These are phyloP conservation scores for Rhizopogon sp. DNA, from an alignment of 768 basidiomycete species.

Conservation along the genomic window DNA sequence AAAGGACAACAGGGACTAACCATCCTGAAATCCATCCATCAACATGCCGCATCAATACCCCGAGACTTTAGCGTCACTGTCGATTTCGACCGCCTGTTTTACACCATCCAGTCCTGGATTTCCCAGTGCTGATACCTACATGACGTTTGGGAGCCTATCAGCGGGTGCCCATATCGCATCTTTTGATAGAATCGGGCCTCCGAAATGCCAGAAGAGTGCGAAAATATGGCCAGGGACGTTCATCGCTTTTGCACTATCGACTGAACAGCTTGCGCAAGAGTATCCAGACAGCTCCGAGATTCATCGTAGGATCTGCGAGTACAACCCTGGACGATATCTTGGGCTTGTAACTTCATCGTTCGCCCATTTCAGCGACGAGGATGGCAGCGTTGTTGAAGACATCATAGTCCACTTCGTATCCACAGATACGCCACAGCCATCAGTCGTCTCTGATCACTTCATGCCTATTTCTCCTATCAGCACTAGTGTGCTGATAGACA, in stretches of 20 bases:
- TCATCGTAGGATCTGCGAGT: slow-evolving; percentile 1
- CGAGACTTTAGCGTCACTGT: background rate
- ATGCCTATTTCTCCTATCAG: slow-evolving; percentile 1
- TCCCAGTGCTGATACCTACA: background rate
- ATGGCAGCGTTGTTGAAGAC: slow-evolving; percentile 8
- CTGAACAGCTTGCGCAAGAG: slow-evolving; percentile 2
- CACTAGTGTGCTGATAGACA: background rate
- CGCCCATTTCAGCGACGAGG: slow-evolving; percentile 6
- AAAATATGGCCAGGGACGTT: slow-evolving; percentile 9
- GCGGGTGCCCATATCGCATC: background rate
- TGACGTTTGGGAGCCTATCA: background rate
- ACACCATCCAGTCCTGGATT: background rate
- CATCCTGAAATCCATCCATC: background rate
- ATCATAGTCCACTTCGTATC: slow-evolving; percentile 17
- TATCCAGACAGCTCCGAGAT: slow-evolving; percentile 2
- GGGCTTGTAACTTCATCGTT: slow-evolving; percentile 17
- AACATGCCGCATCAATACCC: background rate
- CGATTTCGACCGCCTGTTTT: background rate
- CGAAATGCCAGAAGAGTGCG: background rate
- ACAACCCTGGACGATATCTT: slow-evolving; percentile 12
- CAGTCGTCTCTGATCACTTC: background rate
- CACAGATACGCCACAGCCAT: slow-evolving; percentile 5
- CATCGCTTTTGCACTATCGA: slow-evolving; percentile 14
- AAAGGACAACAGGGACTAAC: background rate
- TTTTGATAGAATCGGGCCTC: background rate